Conservation (phyloP, 148 eudicot species). For the Chenopodium berlandieri region DNA sequence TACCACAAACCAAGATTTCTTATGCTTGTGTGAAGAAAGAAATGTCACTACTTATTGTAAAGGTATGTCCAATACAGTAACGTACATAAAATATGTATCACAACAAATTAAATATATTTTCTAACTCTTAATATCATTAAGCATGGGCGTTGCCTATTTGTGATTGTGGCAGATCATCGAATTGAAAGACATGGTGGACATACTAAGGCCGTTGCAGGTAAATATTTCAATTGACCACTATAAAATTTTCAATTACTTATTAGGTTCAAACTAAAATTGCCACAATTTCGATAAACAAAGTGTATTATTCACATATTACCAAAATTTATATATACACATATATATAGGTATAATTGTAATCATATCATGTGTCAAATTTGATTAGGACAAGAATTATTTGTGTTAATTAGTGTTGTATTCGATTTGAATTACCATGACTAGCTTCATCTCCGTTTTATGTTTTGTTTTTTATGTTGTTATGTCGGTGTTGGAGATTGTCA, state of each 20-base stretch:
- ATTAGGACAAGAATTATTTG: too few species aligned
- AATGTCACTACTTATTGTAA: conserved; percentile 77
- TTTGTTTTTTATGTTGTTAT: not conserved
- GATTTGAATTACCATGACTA: too few species aligned
- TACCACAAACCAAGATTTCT: conserved; percentile 47
- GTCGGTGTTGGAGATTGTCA: not conserved
- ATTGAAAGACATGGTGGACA: conserved; percentile 14
- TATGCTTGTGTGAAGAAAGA: conserved; percentile 71
- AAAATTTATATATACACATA: too few species aligned
- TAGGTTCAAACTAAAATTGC: not conserved
- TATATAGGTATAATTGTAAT: too few species aligned
- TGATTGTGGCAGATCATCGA: conserved; percentile 35
- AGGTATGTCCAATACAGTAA: conserved; percentile 37
- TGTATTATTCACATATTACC: not conserved
- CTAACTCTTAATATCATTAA: not conserved
- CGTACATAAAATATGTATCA: too few species aligned
- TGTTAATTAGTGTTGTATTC: too few species aligned
- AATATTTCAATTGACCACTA: not conserved
- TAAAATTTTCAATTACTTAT: not conserved
- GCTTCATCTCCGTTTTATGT: too few species aligned
- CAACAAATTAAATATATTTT: too few species aligned
- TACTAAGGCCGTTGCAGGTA: conserved; percentile 47
- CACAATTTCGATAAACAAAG: not conserved
- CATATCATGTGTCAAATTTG: not conserved
- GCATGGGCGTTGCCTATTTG: not conserved